Base-by-base conservation (phyloP, 2,329 filamentous ascomycete species). In the Aspergillus chevalieri region DNA sequence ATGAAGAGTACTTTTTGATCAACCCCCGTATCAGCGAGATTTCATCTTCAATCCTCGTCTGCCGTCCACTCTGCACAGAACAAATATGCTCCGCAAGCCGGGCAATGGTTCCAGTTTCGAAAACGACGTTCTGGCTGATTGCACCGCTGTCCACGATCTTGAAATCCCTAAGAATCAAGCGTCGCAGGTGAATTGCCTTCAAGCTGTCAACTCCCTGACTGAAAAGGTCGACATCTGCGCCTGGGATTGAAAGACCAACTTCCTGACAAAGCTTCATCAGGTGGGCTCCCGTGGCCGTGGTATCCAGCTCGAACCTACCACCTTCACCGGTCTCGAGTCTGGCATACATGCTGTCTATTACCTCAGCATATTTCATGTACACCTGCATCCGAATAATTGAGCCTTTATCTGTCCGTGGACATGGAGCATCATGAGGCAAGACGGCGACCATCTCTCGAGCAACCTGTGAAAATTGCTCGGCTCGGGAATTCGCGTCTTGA, bases 321-420 rank as follows among this genome's bases (percentile, higher is more conserved):
- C 41, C 15, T 0, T 43, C 60, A 34, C 21, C 56, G 46, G 54
- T 58, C 47, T 52, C 63, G 3, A 47, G 14, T 14, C 45, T 48
- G 1, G 46, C 12, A 28, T 66, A 65, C n/a, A 69, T 49, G 1
- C 52, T 33, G 15, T 68, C 72, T 19, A 81, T 80, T 5, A 73
- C 60, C 0, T 63, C 55, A 0, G 60, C 65, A 49, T 78, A 79
- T 2, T 64, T 57, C 12, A 64, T 60, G 57, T 79, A 79, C 6
- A 77, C 72, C 6, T 73, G 71, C 5, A 71, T 68, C 3, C 78
- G 71, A 26, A 80, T 81, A 49, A 78, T 69, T 0, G 73, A 78
- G 1, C 75, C 75, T 56, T 82, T 81, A 47, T 81, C 79, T 0
- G 78, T 81, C 2, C 65, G 62, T 0, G 78, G 76, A 43, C 74